Evolutionary conservation across 108 stramenopile species (phyloP), one percentile per base, ranked within the genome.

Genomic region (Cyclotella atomus): DNA sequence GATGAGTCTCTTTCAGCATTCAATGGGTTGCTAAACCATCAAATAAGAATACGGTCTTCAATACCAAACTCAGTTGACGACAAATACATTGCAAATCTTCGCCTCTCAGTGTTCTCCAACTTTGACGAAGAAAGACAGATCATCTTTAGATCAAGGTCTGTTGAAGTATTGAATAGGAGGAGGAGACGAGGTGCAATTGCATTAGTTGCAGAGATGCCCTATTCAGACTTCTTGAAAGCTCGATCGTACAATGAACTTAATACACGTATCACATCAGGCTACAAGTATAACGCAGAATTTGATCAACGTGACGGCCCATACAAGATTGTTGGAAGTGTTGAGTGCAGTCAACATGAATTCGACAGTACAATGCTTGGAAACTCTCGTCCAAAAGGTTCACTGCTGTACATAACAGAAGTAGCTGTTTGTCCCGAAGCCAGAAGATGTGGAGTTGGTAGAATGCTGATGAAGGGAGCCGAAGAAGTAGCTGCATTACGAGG

Each of bases 351-450:
- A 83, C 90, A 93, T 61, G 94, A 95, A 79, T 93, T 95, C 57
- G 49, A 71, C 41, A 82, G 81, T 10, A 95, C 94, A 8, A 52
- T 75, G 30, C 70, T 95, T 12, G 94, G 91, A 28, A 60, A 59
- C 34, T 65, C 80, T 0, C 68, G 90, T 55, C 88, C 74, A 2
- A 75, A 64, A 28, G 65, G 77, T 28, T 84, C 89, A 6, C 71
- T 93, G 0, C 47, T 95, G 73, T 95, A 95, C 52, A 68, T 95
- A 0, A 95, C 94, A 7, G 94, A 93, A 86, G 94, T 95, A 0
- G 91, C 91, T 7, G 94, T 92, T 7, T 62, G 73, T 35, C 69
- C 90, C 1, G 61, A 47, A 4, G 81, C 72, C 7, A 80, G 94
- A 24, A 77, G 90, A 77, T 74, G 75, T 44, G 94, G 94, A 9